phyloP scores from a whole-genome alignment of 2,329 filamentous ascomycete genomes.

The Exserohilum turcica region DNA sequence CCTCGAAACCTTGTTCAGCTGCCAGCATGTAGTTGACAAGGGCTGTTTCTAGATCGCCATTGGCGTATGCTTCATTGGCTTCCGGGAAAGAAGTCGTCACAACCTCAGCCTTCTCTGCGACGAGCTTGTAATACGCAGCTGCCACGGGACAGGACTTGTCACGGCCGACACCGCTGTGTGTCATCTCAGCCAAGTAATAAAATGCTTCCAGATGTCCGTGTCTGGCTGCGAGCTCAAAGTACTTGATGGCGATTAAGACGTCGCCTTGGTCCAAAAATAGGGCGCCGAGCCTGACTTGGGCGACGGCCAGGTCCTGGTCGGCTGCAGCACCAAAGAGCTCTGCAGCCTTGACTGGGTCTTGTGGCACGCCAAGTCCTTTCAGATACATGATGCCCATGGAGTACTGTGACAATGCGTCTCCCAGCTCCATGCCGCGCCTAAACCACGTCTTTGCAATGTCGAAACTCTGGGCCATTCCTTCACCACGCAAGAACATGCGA shows the following conservation, averaged over 20 bases:
- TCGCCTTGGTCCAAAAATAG: slow-evolving; percentile 90
- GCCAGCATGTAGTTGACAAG: slow-evolving; percentile 83
- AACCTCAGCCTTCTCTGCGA: slow-evolving; percentile 86
- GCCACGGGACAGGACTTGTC: slow-evolving; percentile 80
- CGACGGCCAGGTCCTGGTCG: slow-evolving; percentile 78
- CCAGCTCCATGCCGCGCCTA: slow-evolving; percentile 73
- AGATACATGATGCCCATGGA: slow-evolving; percentile 83
- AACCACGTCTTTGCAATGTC: slow-evolving; percentile 82
- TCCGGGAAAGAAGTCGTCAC: slow-evolving; percentile 81
- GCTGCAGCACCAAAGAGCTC: slow-evolving; percentile 78
- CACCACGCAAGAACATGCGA: slow-evolving; percentile 86
- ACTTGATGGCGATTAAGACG: slow-evolving; percentile 76
- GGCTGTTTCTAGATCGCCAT: slow-evolving; percentile 78
- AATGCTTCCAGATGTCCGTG: slow-evolving; percentile 86
- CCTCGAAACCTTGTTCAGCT: slow-evolving; percentile 90
- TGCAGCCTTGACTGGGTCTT: slow-evolving; percentile 73
- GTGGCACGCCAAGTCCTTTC: slow-evolving; percentile 72
- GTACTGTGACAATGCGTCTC: slow-evolving; percentile 83
- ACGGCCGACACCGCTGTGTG: slow-evolving; percentile 76
- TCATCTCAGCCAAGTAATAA: slow-evolving; percentile 90
- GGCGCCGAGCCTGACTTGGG: slow-evolving; percentile 81
- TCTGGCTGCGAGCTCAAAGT: slow-evolving; percentile 84
- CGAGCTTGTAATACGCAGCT: slow-evolving; percentile 83
- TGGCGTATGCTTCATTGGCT: slow-evolving; percentile 80
- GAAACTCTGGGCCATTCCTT: slow-evolving; percentile 80